These are phyloP conservation scores for Ogataea wickerhamii DNA, from an alignment of 805 yeast species.

Conservation along the genomic window DNA sequence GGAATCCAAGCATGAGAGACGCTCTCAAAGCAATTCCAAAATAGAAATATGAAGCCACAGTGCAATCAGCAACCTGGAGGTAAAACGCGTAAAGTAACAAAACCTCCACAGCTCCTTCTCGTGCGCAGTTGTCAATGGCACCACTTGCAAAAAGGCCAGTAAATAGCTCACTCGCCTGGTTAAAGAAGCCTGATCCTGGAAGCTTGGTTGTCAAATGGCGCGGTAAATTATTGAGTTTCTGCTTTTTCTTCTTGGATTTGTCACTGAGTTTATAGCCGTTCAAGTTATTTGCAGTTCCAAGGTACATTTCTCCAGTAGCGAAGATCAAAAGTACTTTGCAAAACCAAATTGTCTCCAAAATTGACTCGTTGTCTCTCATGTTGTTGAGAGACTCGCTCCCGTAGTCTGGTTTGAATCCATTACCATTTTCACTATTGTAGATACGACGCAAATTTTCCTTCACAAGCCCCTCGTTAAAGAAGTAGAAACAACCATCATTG, in stretches of 20 bases:
- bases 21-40: constrained; percentile 75
- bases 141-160: constrained; percentile 76
- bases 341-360: constrained; percentile 75
- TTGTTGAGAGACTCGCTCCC: constrained; percentile 22
- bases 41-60: constrained; percentile 76
- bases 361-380: constrained; percentile 44
- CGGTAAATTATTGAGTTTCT: constrained; percentile 10
- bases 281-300: constrained; percentile 67
- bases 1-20: constrained; percentile 71
- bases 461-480: constrained; percentile 77
- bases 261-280: constrained; percentile 44
- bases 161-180: constrained; percentile 74
- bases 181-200: constrained; percentile 78
- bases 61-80: constrained; percentile 80
- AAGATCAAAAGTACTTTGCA: constrained; percentile 70
- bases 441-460: constrained; percentile 62
- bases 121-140: constrained; percentile 72
- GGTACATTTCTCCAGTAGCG: constrained; percentile 79
- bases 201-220: constrained; percentile 37
- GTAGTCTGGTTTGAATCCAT: constrained; percentile 28
- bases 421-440: constrained; percentile 49
- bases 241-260: constrained; percentile 20
- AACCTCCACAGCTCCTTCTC: constrained; percentile 79
- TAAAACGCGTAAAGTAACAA: constrained; percentile 72
- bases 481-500: constrained; percentile 82